Percentiles rank a stretch among this genome's conserved stretches.
These are phyloP conservation scores for Taiozyma sp. DNA, from an alignment of 1,139 yeast species.

Conservation along the genomic window DNA sequence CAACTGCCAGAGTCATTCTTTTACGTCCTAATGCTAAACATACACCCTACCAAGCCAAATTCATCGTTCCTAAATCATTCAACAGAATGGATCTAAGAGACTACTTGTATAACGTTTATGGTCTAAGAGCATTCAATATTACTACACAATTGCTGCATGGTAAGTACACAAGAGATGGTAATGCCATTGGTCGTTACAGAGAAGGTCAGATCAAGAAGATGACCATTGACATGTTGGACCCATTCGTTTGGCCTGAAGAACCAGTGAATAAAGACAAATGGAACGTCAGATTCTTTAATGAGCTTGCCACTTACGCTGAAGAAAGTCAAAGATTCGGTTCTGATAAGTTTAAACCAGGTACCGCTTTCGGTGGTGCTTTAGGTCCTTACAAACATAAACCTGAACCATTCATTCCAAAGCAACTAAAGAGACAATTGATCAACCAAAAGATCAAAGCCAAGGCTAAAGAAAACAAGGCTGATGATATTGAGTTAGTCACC, in stretches of 20 bases:
- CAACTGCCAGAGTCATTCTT: conserved; percentile 73
- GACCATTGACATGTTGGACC: conserved; percentile 92
- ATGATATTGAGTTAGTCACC: conserved; percentile 24
- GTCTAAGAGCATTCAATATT: conserved; percentile 79
- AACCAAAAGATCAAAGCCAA: conserved; percentile 30
- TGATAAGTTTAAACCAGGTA: conserved; percentile 60
- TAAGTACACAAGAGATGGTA: conserved; percentile 53
- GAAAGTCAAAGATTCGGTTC: conserved; percentile 53
- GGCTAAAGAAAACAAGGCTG: conserved; percentile 23
- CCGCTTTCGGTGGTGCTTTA: conserved; percentile 72
- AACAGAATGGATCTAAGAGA: conserved; percentile 90
- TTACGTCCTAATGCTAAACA: conserved; percentile 89
- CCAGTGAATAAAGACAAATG: conserved; percentile 35
- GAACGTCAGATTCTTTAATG: conserved; percentile 32
- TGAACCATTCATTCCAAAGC: conserved; percentile 61
- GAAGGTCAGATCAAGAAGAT: conserved; percentile 82
- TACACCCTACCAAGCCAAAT: conserved; percentile 94
- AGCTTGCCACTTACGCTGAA: conserved; percentile 34
- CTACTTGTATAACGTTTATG: conserved; percentile 82
- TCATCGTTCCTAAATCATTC: conserved; percentile 85
- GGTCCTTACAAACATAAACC: conserved; percentile 65
- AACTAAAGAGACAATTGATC: conserved; percentile 37
- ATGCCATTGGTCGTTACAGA: conserved; percentile 68
- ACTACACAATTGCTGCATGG: conserved; percentile 84
- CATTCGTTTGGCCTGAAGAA: conserved; percentile 89